These are phyloP conservation scores for Phytophthora podocarpi DNA, from an alignment of 352 stramenopile species.

Conservation along the genomic window DNA sequence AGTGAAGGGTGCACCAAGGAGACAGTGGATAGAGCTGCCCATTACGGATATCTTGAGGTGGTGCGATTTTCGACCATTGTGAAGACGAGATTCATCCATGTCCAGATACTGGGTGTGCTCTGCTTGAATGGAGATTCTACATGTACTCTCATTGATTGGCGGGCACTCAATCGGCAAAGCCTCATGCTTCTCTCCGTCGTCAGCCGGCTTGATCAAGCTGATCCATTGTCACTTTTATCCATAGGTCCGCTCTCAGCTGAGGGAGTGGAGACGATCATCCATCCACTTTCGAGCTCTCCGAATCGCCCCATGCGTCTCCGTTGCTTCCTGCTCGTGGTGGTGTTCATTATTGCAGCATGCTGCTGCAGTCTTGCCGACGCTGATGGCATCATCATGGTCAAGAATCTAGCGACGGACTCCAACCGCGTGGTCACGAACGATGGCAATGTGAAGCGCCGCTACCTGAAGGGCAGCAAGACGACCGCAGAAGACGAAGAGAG, in stretches of 20 bases:
- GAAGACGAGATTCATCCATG: not conserved
- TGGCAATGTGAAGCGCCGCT: not conserved
- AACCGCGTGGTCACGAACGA: not conserved
- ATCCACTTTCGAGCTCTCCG: no score
- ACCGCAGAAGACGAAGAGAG: conserved; percentile 5
- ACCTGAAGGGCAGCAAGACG: not conserved
- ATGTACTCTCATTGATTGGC: conserved; percentile 9
- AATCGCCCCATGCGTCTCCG: conserved; percentile 11
- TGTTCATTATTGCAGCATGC: conserved; percentile 2
- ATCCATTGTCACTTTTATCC: not conserved
- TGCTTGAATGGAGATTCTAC: conserved; percentile 2
- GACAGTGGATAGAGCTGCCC: no score
- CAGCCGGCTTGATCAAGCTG: not conserved
- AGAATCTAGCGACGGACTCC: not conserved
- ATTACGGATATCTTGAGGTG: no score
- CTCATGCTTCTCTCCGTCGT: conserved; percentile 10
- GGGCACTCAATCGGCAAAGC: conserved; percentile 7
- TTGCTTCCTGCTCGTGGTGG: conserved; percentile 15
- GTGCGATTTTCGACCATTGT: not conserved
- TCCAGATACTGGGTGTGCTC: no score
- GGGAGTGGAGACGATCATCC: not conserved
- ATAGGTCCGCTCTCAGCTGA: not conserved
- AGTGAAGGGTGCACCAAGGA: no score
- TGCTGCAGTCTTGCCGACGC: conserved; percentile 1
- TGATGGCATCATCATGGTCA: not conserved